These are phyloP conservation scores for Pilatotrama ljubarskyi DNA, from an alignment of 768 basidiomycete genomes.

Conservation along the genomic window DNA sequence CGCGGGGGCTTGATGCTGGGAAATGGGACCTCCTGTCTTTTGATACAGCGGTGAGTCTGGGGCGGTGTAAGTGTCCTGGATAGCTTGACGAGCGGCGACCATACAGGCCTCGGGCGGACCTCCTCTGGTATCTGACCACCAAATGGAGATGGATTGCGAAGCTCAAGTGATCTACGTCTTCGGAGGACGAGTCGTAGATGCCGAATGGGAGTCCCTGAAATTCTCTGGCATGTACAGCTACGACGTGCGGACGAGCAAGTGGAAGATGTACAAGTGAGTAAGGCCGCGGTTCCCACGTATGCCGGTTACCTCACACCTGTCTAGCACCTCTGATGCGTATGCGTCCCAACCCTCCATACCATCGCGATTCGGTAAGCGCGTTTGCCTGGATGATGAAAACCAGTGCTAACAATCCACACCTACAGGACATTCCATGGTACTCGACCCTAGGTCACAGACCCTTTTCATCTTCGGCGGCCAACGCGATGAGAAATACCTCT, in stretches of 20 bases:
- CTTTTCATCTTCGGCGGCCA: conserved; percentile 79
- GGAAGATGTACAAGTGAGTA: conserved; percentile 68
- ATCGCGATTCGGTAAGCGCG: conserved; percentile 55
- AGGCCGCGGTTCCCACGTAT: not conserved
- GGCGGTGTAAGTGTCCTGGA: not conserved
- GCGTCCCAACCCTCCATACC: conserved; percentile 47
- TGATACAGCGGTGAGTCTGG: conserved; percentile 61
- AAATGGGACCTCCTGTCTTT: conserved; percentile 72
- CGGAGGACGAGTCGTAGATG: conserved; percentile 73
- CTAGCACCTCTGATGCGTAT: conserved; percentile 27
- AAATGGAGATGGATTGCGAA: conserved; percentile 76
- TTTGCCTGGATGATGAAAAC: not conserved
- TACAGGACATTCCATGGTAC: conserved; percentile 79
- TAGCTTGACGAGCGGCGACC: not conserved
- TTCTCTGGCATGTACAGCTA: conserved; percentile 78
- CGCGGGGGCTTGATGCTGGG: conserved; percentile 57
- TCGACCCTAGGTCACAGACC: conserved; percentile 57
- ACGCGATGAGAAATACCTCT: conserved; percentile 61
- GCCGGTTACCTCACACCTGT: not conserved
- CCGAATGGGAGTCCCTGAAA: conserved; percentile 56
- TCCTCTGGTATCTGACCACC: conserved; percentile 75
- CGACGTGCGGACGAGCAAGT: conserved; percentile 61
- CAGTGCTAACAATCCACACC: not conserved
- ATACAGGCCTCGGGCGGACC: conserved; percentile 65
- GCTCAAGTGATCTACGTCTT: conserved; percentile 73